A percentile compares a stretch with the other conserved stretches of the same genome.
These are phyloP conservation scores for Psilocybe cyanescens DNA, from an alignment of 768 basidiomycete species.

Conservation along the genomic window DNA sequence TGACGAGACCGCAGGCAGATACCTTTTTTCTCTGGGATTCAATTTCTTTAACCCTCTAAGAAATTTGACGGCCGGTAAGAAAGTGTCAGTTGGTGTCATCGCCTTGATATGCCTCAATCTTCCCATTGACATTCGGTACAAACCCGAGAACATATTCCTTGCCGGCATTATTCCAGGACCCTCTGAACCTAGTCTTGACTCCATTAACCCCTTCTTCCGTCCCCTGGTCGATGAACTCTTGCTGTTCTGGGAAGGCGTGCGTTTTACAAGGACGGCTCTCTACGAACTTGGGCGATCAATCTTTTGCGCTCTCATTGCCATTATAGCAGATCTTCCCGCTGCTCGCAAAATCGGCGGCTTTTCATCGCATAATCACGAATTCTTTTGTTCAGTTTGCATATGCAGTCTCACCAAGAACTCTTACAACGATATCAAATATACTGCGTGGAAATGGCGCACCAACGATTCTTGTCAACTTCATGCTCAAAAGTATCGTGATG, in stretches of 20 bases:
- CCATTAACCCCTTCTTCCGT: constrained; percentile 33
- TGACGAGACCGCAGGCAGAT: background rate
- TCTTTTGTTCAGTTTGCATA: constrained; percentile 19
- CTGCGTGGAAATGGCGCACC: constrained; percentile 23
- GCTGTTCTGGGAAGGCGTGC: constrained; percentile 7
- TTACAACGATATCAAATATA: constrained; percentile 19
- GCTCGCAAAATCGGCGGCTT: constrained; percentile 28
- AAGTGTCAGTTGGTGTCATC: constrained; percentile 33
- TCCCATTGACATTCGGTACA: constrained; percentile 30
- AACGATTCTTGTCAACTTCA: constrained; percentile 16
- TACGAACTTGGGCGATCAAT: constrained; percentile 22
- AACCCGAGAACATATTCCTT: constrained; percentile 36
- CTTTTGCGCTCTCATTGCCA: constrained; percentile 26
- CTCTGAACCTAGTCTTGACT: constrained; percentile 25
- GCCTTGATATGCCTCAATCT: constrained; percentile 37
- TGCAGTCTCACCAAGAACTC: constrained; percentile 7
- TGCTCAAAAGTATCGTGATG: constrained; percentile 3
- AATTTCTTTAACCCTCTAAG: constrained; percentile 40
- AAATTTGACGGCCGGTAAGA: constrained; percentile 24
- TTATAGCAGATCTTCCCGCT: constrained; percentile 40
- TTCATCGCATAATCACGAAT: constrained; percentile 6
- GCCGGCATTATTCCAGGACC: constrained; percentile 33
- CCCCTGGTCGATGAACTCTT: constrained; percentile 32
- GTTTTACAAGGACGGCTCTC: constrained; percentile 1
- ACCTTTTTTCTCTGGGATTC: constrained; percentile 29